Evolutionary conservation across 1,284 basidiomycete species (phyloP), one percentile per base, ranked within the genome.

Genomic region (Gymnopus androsaceus): DNA sequence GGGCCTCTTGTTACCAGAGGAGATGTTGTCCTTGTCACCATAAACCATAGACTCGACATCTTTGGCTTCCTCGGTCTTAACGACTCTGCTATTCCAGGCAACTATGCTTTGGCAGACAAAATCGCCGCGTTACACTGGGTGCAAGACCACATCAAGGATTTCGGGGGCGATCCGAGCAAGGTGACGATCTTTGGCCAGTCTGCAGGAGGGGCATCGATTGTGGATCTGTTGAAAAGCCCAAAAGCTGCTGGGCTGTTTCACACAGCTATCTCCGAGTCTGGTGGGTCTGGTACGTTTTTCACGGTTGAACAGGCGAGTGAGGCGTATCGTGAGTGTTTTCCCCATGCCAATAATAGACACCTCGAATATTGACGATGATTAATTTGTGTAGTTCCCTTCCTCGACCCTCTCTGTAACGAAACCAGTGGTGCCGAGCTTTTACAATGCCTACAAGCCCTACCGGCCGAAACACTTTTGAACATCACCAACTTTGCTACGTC

Each of bases 1-100:
- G 75, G 75, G 4, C 70, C 67, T 28, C 64, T 81, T 27, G 72
- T 72, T 4, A 74, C 73, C 4, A 71, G 77, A 8, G 73, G 73
- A 0, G 77, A 80, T 57, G 70, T 79, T 17, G 76, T 80, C 1
- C 63, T 80, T 5, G 75, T 80, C 49, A 74, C 72, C 7, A 73
- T 77, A 66, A 78, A 80, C 67, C 79, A 81, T 63, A 75, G 73
- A 15, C 66, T 75, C 34, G 70, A 69, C 23, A 76, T 72, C 11
- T 69, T 77, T 34, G 76, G 76, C 19, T 78, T 75, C 63, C 70
- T 77, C 38, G 70, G 71, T 5, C 63, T 75, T n/a, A n/a, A n/a
- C 33, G 72, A 75, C 49, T 70, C 69, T 4, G 61, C 65, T 56
- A 71, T 72, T 36, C 74, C 73, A 51, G 75, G 75, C 12, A 78